These are phyloP conservation scores for Hypoxylon perforatum DNA, from an alignment of 495 filamentous ascomycete genomes.

Conservation along the genomic window DNA sequence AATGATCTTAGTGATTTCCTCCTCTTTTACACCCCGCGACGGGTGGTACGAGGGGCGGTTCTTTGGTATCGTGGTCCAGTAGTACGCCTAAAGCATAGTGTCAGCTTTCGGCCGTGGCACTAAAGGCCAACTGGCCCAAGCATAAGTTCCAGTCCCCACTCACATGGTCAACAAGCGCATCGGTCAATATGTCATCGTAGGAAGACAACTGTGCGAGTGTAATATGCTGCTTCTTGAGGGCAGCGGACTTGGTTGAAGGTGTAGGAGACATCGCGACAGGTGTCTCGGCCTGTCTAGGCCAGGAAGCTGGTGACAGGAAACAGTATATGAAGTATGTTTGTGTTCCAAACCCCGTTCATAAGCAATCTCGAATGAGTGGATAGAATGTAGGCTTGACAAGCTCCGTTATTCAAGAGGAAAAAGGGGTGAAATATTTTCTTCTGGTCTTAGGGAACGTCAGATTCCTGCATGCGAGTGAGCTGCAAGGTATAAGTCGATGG, in stretches of 20 bases:
- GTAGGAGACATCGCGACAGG: slow-evolving; percentile 53
- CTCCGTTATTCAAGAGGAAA: not conserved
- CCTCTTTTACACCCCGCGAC: slow-evolving; percentile 81
- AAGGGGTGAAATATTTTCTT: not conserved
- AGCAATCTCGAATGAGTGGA: not conserved
- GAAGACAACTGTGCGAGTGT: slow-evolving; percentile 87
- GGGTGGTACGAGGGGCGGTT: slow-evolving; percentile 88
- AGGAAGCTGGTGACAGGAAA: not conserved
- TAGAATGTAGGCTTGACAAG: not conserved
- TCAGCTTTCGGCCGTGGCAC: slow-evolving; percentile 6
- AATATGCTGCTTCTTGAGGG: slow-evolving; percentile 73
- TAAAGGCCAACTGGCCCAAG: slow-evolving; percentile 18
- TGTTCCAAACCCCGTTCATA: not conserved
- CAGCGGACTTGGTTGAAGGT: slow-evolving; percentile 42
- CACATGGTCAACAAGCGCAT: slow-evolving; percentile 95
- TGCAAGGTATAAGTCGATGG: not conserved
- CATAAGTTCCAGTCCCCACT: slow-evolving; percentile 58
- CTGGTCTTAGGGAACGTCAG: slow-evolving; percentile 10
- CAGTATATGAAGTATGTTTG: slow-evolving; percentile 6
- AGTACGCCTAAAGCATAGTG: slow-evolving; percentile 74
- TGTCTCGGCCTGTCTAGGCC: slow-evolving; percentile 8
- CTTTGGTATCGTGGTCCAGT: slow-evolving; percentile 96
- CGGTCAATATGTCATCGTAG: slow-evolving; percentile 96
- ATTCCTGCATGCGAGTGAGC: slow-evolving; percentile 33
- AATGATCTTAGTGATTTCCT: slow-evolving; percentile 81